Conservation (phyloP, 1,139 yeast genomes). For the Taphrina wiesneri region DNA sequence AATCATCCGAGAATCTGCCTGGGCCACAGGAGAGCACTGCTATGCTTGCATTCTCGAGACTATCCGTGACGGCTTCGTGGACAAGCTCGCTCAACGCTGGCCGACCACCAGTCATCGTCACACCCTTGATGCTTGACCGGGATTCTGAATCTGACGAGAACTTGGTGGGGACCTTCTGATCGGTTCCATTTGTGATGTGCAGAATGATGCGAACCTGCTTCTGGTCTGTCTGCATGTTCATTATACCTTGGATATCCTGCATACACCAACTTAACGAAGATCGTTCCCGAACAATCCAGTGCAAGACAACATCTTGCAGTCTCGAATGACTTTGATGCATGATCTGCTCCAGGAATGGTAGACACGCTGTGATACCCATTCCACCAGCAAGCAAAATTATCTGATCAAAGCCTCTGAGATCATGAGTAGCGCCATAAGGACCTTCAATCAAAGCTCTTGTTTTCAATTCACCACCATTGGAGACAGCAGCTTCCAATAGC, state of each 20-base stretch:
- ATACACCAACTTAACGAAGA: background rate
- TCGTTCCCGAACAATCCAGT: conserved; percentile 21
- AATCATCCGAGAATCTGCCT: background rate
- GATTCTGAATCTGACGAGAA: too few species aligned
- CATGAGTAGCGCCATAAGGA: conserved; percentile 58
- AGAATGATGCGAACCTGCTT: background rate
- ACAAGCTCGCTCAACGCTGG: background rate
- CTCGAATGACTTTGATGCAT: background rate
- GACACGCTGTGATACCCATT: conserved; percentile 68
- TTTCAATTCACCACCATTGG: conserved; percentile 2
- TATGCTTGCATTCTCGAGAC: too few species aligned
- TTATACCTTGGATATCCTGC: background rate
- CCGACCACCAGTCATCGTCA: background rate
- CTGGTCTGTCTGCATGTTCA: background rate
- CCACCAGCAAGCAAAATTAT: conserved; percentile 66
- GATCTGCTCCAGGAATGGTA: conserved; percentile 43
- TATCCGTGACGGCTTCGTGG: background rate
- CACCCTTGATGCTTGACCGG: background rate
- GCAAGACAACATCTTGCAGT: conserved; percentile 27
- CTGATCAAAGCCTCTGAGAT: conserved; percentile 59
- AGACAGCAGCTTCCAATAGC: conserved; percentile 24
- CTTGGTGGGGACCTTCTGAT: background rate
- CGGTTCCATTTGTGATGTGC: background rate
- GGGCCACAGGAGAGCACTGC: conserved; percentile 2
- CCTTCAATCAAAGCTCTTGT: conserved; percentile 55